Evolutionary conservation across 805 yeast genomes (phyloP).

Genomic region (Wickerhamiella kazuoi): DNA sequence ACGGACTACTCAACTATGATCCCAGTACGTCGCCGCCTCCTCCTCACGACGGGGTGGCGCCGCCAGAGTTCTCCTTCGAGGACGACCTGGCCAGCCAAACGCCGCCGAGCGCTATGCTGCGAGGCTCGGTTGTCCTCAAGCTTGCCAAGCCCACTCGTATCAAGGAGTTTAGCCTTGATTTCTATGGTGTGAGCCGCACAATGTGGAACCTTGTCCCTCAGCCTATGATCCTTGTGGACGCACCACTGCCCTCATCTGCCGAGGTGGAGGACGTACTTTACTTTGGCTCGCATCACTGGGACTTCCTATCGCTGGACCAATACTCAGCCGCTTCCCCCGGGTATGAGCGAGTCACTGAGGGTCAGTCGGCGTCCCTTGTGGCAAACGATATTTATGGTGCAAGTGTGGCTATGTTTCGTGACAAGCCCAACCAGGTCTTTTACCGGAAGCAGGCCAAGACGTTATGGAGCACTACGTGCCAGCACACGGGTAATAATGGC

Average conservation of each 20-base stretch:
- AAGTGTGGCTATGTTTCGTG: constrained; percentile 15
- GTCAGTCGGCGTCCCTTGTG: constrained; percentile 15
- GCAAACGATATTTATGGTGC: constrained; percentile 21
- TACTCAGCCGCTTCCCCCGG: constrained; percentile 9
- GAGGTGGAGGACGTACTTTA: constrained; percentile 20
- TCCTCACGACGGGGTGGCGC: background rate
- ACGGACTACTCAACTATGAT: background rate
- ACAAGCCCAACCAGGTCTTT: constrained; percentile 6
- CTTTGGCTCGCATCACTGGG: constrained; percentile 21
- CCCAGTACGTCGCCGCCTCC: constrained; percentile 2
- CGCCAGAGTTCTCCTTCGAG: background rate
- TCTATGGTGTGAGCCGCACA: constrained; percentile 55
- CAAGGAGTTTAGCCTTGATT: constrained; percentile 42
- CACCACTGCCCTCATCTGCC: constrained; percentile 14
- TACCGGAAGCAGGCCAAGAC: constrained; percentile 10
- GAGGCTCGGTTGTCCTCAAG: constrained; percentile 62
- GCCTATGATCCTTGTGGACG: constrained; percentile 15
- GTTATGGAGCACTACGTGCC: constrained; percentile 6
- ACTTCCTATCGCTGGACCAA: constrained; percentile 18
- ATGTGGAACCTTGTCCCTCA: constrained; percentile 69
- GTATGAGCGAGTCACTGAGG: constrained; percentile 7
- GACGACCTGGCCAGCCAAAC: background rate
- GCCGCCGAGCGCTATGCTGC: constrained; percentile 31
- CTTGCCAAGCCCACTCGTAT: constrained; percentile 56
- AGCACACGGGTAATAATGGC: background rate